Evolutionary conservation across 495 filamentous ascomycete species (phyloP).

Genomic region (Pyrenula massariospora): DNA sequence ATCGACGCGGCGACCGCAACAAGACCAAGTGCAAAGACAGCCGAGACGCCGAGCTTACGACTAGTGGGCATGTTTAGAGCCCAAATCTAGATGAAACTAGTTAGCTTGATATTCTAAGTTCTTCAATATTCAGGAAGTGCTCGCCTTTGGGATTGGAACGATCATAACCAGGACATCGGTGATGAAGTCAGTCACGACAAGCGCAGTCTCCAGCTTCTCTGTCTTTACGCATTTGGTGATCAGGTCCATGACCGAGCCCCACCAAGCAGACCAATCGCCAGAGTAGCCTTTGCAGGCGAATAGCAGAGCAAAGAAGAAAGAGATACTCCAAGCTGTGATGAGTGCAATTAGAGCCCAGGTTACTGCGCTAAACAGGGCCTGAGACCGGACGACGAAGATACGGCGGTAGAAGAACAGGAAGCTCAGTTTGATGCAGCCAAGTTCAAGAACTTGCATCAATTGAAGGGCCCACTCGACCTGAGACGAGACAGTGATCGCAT

Average conservation of each 20-base stretch:
- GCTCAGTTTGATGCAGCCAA: slow-evolving; percentile 5
- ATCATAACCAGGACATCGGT: slow-evolving; percentile 1
- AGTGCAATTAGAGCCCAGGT: slow-evolving; percentile 1
- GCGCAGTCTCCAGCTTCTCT: background rate
- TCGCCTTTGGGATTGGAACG: slow-evolving; percentile 2
- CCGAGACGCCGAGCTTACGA: background rate
- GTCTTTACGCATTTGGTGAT: background rate
- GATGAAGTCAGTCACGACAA: slow-evolving; percentile 1
- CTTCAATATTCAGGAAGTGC: too few relatives aligned
- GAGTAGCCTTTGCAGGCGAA: slow-evolving; percentile 1
- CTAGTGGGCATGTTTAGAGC: slow-evolving; percentile 1
- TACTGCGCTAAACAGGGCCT: background rate
- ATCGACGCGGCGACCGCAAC: slow-evolving; percentile 1
- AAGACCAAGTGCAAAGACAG: slow-evolving; percentile 1
- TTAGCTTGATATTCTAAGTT: too few relatives aligned
- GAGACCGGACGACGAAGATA: background rate
- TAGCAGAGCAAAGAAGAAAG: slow-evolving; percentile 6
- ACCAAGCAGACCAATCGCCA: background rate
- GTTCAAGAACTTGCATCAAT: background rate
- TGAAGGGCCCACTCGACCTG: slow-evolving; percentile 2
- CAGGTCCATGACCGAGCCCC: background rate
- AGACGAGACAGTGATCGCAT: background rate
- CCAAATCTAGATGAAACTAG: background rate
- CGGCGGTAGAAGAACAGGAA: slow-evolving; percentile 7
- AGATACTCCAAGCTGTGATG: background rate